phyloP scores from a whole-genome alignment of 2,329 filamentous ascomycete genomes.

The Epichloe glyceriae region DNA sequence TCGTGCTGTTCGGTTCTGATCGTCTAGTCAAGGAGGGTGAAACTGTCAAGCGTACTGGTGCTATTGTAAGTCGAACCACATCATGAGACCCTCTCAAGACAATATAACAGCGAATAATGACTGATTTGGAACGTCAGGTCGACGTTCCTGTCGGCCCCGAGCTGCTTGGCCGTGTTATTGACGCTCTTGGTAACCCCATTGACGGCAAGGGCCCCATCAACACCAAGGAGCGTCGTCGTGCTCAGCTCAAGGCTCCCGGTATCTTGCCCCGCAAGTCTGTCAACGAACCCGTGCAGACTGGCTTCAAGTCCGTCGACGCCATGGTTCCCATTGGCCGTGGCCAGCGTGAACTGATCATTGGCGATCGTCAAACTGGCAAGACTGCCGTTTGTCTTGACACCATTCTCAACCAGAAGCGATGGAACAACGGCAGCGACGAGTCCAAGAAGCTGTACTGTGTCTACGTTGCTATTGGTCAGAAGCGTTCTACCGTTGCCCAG shows the following conservation, averaged over 20 bases:
- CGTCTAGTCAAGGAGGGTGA: constrained; percentile 99
- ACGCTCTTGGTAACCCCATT: constrained; percentile 97
- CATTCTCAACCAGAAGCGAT: constrained; percentile 98
- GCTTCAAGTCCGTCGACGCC: constrained; percentile 97
- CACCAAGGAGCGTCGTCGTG: constrained; percentile 82
- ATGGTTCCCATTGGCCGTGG: constrained; percentile 99
- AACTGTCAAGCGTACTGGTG: constrained; percentile 97
- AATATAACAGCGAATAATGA: constrained; percentile 11
- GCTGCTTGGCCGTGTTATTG: constrained; percentile 94
- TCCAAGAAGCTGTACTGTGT: constrained; percentile 98
- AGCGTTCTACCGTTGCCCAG: constrained; percentile 98
- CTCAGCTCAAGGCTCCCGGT: constrained; percentile 96
- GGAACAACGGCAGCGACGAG: constrained; percentile 83
- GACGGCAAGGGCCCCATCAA: constrained; percentile 98
- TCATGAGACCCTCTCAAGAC: not conserved
- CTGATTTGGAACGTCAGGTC: constrained; percentile 46
- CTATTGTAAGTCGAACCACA: constrained; percentile 63
- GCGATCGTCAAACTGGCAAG: constrained; percentile 99
- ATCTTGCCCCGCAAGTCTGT: constrained; percentile 95
- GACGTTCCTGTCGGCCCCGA: constrained; percentile 88
- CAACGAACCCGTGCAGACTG: constrained; percentile 97
- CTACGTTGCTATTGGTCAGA: constrained; percentile 98
- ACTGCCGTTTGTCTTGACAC: constrained; percentile 95
- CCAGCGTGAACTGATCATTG: constrained; percentile 99
- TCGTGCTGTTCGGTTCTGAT: constrained; percentile 99